Evolutionary conservation across 805 yeast species (phyloP), one percentile per base, ranked within the genome.

Genomic region (Kuraishia hungarica): DNA sequence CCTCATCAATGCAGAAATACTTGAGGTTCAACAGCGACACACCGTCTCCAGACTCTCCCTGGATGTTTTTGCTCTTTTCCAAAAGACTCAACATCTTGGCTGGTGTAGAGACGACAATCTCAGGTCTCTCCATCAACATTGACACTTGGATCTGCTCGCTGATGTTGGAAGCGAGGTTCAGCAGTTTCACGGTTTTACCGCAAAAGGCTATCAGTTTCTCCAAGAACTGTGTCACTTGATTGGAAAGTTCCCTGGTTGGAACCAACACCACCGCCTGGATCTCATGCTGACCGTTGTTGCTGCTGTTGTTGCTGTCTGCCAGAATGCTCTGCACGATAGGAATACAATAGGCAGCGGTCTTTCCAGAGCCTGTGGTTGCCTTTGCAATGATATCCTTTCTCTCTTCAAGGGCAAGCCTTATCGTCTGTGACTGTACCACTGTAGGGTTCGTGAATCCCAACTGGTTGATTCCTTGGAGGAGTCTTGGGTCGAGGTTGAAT

Each of bases 301-400:
- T 59, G 47, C 62, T 67, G 57, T 62, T 67, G 57, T 62, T 72
- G 49, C 39, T n/a, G 50, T 72, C 73, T 22, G 75, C 72, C 57
- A 93, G 73, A 48, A 94, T 80, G 48, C 83, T 79, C 68, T 94
- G 96, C 48, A 94, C 69, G 19, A 94, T 85, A 6, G 99, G 99
- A 52, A 93, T 79, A 59, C 86, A 72, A 67, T 93, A 93, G 1
- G 97, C 96, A 11, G 89, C 88, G 0, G 98, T 93, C 70, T 93
- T 93, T 60, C 98, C 98, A 8, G 97, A 87, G 2, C 99, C 99
- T 0, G 99, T 93, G 24, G 89, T 83, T 6, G 98, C 97, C 66
- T 88, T 85, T 46, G 97, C 97, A 51, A 93, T 86, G 59, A 93
- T 87, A 67, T 93, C 97, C 72, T 91, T 86, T 66, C 86, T 88